Base-by-base conservation (phyloP, 495 filamentous ascomycete species). In the Podospora anserina region DNA sequence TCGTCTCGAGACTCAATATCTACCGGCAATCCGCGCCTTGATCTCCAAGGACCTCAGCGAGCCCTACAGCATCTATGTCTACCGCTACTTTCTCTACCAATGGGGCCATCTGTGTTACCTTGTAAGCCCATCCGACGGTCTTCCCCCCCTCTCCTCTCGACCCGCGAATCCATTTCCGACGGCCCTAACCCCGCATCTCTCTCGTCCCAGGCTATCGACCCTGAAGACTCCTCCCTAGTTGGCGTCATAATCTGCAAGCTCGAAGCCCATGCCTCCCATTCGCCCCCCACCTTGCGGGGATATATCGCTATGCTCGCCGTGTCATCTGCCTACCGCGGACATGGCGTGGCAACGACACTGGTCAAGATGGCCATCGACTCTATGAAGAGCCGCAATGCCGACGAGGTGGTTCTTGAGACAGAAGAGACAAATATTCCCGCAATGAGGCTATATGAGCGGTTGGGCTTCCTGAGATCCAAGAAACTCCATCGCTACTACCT, bases 241-340 rank as follows among this genome's bases (percentile, higher is more conserved):
- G 96, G 96, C 61, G 94, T 98, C 32, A 90, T 99, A n/a, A 89
- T 99, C 66, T 96, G 89, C 71, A 99, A 99, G 76, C 88, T 99
- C 28, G 96, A 99, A 78, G 87, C 87, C 16, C 96, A 98, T 79
- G 85, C 88, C 20, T 83, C 84, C 0, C 86, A 88, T 60, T 84
- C 84, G 11, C 86, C 88, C 1, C 89, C 93, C 13, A 92, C 92
- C 0, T 77, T 93, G 68, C 88, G 96, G 64, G 96, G 96, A 65
- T 99, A 99, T 81, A 97, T 99, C 70, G 96, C 96, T 76, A 99
- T 99, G 96, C 85, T 99, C 62, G 96, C 94, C 28, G 92, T 96
- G 28, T 85, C 88, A 63, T 86, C 92, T 64, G 82, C 88, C 26
- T 89, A 91, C 75, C 87, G 96, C 4, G 92, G 93, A 1, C 85